Evolutionary conservation across 2,329 filamentous ascomycete genomes (phyloP).

Genomic region (Metarhizium sp.): DNA sequence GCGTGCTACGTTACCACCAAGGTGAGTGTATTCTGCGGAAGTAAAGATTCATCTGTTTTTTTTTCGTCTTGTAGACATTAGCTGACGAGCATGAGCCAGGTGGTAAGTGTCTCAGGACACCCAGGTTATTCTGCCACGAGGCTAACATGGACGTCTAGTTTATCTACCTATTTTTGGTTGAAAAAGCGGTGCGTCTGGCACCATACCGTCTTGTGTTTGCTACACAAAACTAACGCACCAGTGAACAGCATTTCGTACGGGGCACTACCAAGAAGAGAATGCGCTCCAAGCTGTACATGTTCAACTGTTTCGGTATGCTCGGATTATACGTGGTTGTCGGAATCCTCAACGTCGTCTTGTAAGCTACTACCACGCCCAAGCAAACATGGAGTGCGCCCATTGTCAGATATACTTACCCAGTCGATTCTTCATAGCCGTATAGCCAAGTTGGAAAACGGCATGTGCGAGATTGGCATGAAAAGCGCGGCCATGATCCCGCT

Average conservation of each 20-base stretch:
- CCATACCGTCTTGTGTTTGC: too few species aligned
- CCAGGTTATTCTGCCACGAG: not conserved
- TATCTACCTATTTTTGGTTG: constrained; percentile 55
- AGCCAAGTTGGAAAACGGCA: constrained; percentile 41
- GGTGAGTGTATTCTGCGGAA: constrained; percentile 22
- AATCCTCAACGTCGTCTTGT: constrained; percentile 53
- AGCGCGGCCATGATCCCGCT: constrained; percentile 50
- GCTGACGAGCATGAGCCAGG: too few species aligned
- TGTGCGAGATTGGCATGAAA: constrained; percentile 54
- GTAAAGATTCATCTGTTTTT: not conserved
- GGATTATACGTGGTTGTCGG: constrained; percentile 37
- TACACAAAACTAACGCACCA: too few species aligned
- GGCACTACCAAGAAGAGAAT: constrained; percentile 39
- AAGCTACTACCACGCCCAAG: constrained; percentile 14
- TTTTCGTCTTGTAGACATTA: constrained; percentile 12
- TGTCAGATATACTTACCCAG: too few species aligned
- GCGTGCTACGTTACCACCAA: constrained; percentile 55
- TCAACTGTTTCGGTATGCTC: constrained; percentile 50
- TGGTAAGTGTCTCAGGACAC: constrained; percentile 15
- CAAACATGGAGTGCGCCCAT: not conserved
- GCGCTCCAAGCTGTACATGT: constrained; percentile 47
- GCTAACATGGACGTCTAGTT: constrained; percentile 22
- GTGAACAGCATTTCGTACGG: constrained; percentile 44
- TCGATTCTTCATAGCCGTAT: constrained; percentile 37
- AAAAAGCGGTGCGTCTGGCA: constrained; percentile 40